A percentile compares a stretch with the other conserved stretches of the same genome.
Evolutionary conservation across 2,329 filamentous ascomycete species (phyloP).

Genomic region (Harringtonia lauricola): DNA sequence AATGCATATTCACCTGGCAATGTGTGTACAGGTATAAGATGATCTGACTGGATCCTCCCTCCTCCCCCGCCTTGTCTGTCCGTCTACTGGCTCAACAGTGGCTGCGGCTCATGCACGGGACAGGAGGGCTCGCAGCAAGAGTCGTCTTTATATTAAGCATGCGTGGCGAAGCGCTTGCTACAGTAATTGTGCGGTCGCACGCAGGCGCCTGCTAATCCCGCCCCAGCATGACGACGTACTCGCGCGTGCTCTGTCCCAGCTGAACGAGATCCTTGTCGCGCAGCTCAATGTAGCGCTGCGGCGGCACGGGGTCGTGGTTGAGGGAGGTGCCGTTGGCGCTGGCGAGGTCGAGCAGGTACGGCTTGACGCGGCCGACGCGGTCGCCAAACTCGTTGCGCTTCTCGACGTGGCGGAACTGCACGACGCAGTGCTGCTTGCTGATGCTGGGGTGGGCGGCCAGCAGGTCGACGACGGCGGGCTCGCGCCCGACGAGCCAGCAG

Average conservation of each 20-base stretch:
- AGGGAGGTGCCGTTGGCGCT: constrained; percentile 83
- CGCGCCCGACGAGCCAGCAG: constrained; percentile 85
- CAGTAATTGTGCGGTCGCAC: too few relatives aligned
- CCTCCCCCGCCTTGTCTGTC: too few relatives aligned
- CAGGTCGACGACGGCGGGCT: constrained; percentile 70
- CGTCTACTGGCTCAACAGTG: too few relatives aligned
- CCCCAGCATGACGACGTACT: constrained; percentile 90
- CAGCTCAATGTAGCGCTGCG: constrained; percentile 74
- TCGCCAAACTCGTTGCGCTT: constrained; percentile 83
- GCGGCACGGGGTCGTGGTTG: constrained; percentile 64
- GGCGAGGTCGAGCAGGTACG: constrained; percentile 88
- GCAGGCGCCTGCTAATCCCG: constrained; percentile 26
- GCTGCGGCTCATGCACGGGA: too few relatives aligned
- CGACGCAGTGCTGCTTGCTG: constrained; percentile 89
- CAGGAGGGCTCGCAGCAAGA: too few relatives aligned
- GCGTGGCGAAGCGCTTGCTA: too few relatives aligned
- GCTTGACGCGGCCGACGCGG: constrained; percentile 64
- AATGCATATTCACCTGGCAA: too few relatives aligned
- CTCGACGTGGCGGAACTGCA: constrained; percentile 82
- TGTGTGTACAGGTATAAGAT: too few relatives aligned
- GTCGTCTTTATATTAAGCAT: too few relatives aligned
- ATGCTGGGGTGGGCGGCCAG: constrained; percentile 81
- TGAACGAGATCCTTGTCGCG: constrained; percentile 79
- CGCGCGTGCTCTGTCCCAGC: constrained; percentile 79
- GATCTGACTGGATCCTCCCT: too few relatives aligned